Conservation (phyloP, 1,284 basidiomycete genomes). For the Heterobasidion occidentale region DNA sequence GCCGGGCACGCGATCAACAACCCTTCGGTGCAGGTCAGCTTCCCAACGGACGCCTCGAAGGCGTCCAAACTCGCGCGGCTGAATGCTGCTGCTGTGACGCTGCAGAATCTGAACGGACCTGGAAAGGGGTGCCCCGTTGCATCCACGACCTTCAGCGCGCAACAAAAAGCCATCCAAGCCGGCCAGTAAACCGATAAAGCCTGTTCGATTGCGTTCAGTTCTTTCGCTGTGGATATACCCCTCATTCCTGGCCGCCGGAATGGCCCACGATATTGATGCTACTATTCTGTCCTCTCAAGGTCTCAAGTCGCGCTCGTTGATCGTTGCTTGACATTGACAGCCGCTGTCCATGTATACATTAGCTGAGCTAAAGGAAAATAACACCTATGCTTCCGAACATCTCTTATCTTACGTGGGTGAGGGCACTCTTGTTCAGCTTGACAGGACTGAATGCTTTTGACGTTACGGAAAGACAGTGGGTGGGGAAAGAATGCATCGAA, state of each 20-base stretch:
- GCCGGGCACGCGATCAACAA: slow-evolving; percentile 21
- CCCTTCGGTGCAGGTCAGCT: not conserved
- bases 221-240: not conserved
- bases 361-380: too few relatives aligned
- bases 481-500: too few relatives aligned
- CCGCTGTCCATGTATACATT: too few relatives aligned
- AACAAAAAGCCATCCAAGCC: slow-evolving; percentile 5
- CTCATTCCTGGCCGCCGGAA: not conserved
- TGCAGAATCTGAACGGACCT: slow-evolving; percentile 33
- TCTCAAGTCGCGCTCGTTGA: too few relatives aligned
- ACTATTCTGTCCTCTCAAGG: not conserved
- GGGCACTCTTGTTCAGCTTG: too few relatives aligned
- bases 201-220: not conserved
- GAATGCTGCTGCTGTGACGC: slow-evolving; percentile 10
- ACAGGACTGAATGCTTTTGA: too few relatives aligned
- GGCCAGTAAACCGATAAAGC: not conserved
- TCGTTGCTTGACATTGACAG: too few relatives aligned
- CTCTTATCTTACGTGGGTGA: too few relatives aligned
- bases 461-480: too few relatives aligned
- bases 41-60: slow-evolving; percentile 3
- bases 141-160: slow-evolving; percentile 27
- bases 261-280: not conserved
- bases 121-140: slow-evolving; percentile 31
- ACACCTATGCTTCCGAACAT: too few relatives aligned
- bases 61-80: slow-evolving; percentile 4